Percentiles rank a stretch among this genome's conserved stretches.
These are phyloP conservation scores for Lasiosphaeria miniovina DNA, from an alignment of 495 filamentous ascomycete genomes.

Conservation along the genomic window DNA sequence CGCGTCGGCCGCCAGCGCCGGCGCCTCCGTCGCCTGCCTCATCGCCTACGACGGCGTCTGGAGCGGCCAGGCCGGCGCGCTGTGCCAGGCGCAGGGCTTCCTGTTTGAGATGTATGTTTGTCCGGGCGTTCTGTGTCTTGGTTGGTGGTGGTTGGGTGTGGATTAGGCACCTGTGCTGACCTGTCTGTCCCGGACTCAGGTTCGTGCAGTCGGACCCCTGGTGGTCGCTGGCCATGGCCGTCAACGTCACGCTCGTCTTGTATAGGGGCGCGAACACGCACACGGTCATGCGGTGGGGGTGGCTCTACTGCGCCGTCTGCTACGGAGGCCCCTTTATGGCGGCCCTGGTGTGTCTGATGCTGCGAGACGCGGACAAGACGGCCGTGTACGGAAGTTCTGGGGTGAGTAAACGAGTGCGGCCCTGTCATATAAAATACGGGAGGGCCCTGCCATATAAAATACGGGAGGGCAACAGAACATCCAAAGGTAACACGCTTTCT, in stretches of 20 bases:
- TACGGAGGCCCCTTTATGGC: slow-evolving; percentile 72
- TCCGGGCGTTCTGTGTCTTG: slow-evolving; percentile 11
- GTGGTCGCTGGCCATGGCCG: slow-evolving; percentile 73
- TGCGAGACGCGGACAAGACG: slow-evolving; percentile 40
- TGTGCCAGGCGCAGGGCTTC: slow-evolving; percentile 77
- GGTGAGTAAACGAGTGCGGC: slow-evolving; percentile 19
- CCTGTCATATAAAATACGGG: too few species aligned
- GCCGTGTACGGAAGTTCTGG: slow-evolving; percentile 67
- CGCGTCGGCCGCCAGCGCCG: slow-evolving; percentile 70
- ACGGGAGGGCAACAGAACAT: too few species aligned
- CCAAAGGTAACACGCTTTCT: neutral
- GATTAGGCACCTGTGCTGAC: neutral
- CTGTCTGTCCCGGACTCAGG: slow-evolving; percentile 23
- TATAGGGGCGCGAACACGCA: slow-evolving; percentile 65
- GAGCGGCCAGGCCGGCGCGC: slow-evolving; percentile 42
- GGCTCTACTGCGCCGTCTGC: slow-evolving; percentile 65
- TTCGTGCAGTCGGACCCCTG: slow-evolving; percentile 55
- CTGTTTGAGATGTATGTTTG: slow-evolving; percentile 57
- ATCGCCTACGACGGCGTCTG: slow-evolving; percentile 52
- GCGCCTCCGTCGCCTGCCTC: slow-evolving; percentile 66
- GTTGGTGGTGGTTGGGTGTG: neutral
- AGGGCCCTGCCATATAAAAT: too few species aligned
- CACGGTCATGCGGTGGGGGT: slow-evolving; percentile 62
- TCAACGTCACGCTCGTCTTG: slow-evolving; percentile 81
- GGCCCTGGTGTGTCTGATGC: slow-evolving; percentile 60